Conservation (phyloP, 257 asterid genomes). For the Petunia secreta region DNA sequence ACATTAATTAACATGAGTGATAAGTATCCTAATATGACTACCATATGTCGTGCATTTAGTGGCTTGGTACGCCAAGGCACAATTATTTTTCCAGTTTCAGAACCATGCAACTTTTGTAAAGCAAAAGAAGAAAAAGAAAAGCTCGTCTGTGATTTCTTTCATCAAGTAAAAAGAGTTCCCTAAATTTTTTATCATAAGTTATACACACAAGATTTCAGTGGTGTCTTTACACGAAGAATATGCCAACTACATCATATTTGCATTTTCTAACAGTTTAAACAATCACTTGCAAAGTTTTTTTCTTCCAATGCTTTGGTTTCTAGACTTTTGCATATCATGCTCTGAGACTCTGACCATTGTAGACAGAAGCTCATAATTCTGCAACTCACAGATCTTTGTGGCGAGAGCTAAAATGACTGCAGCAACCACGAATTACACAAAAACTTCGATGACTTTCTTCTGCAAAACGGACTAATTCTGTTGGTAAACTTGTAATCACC, state of each 20-base stretch:
- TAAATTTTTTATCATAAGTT: neutral
- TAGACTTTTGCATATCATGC: neutral
- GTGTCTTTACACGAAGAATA: neutral
- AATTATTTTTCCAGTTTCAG: no score
- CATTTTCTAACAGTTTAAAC: neutral
- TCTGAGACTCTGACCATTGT: neutral
- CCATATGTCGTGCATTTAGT: no score
- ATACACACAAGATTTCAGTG: neutral
- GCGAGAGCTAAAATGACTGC: neutral
- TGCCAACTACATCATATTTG: neutral
- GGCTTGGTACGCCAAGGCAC: no score
- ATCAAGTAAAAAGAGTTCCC: neutral
- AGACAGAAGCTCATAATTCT: neutral
- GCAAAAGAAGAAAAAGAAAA: neutral
- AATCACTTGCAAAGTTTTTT: neutral
- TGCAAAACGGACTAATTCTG: neutral
- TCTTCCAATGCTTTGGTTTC: neutral
- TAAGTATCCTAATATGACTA: no score
- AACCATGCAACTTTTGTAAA: neutral
- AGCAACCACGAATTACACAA: neutral
- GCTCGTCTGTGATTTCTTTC: neutral
- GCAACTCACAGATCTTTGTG: neutral
- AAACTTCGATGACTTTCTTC: slow-evolving; percentile 12
- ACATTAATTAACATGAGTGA: no score
- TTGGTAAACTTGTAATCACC: neutral